These are phyloP conservation scores for Colletotrichum sp. DNA, from an alignment of 2,329 filamentous ascomycete genomes.

Conservation along the genomic window DNA sequence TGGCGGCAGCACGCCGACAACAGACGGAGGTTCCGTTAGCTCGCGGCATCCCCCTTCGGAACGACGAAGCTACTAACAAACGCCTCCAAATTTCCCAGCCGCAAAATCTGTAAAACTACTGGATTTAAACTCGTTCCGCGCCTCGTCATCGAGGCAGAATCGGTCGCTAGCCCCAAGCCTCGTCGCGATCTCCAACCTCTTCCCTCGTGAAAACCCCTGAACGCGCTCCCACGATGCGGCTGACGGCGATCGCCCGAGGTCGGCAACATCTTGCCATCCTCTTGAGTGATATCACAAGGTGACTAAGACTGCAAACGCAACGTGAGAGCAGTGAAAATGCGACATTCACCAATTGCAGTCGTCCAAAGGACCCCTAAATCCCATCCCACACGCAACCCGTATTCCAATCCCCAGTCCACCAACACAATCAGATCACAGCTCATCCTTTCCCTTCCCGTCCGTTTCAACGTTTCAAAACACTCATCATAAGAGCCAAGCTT, in stretches of 20 bases:
- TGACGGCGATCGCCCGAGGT: fast-evolving
- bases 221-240: neutral
- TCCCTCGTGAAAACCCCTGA: neutral
- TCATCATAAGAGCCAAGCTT: neutral
- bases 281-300: neutral
- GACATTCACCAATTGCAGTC: neutral
- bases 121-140: neutral
- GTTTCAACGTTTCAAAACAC: neutral
- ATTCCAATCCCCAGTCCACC: neutral
- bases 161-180: neutral
- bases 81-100: neutral
- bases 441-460: neutral
- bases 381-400: neutral
- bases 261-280: neutral
- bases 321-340: too few species aligned
- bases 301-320: neutral
- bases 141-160: neutral
- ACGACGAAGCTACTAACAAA: neutral
- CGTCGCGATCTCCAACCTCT: neutral
- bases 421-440: neutral
- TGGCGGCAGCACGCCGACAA: neutral
- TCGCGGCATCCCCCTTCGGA: neutral
- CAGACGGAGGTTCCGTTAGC: neutral
- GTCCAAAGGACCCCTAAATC: neutral
- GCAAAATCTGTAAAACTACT: neutral